Evolutionary conservation across 495 filamentous ascomycete species (phyloP).

Genomic region (Aspergillus heteromorphus): DNA sequence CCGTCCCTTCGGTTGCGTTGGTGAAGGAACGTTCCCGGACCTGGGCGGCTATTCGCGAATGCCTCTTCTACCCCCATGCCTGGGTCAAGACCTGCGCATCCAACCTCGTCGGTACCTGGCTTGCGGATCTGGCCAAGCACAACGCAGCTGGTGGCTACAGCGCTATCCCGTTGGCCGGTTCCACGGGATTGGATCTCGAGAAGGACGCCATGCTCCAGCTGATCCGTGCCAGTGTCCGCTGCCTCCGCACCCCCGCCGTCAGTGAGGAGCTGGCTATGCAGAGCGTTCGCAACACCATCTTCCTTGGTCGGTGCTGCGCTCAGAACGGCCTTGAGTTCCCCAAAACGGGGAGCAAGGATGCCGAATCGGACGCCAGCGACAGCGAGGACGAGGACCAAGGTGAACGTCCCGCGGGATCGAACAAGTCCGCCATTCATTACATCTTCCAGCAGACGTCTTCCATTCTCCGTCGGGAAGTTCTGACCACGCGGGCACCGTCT

Average conservation of each 20-base stretch:
- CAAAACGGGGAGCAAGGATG: conserved; percentile 29
- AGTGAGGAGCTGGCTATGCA: conserved; percentile 65
- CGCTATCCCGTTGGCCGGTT: conserved; percentile 60
- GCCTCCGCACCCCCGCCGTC: conserved; percentile 60
- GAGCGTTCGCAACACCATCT: conserved; percentile 68
- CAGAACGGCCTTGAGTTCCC: conserved; percentile 54
- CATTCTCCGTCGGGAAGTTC: conserved; percentile 71
- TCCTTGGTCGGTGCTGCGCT: conserved; percentile 64
- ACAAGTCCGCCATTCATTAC: conserved; percentile 56
- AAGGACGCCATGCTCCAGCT: conserved; percentile 60
- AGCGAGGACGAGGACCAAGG: conserved; percentile 36
- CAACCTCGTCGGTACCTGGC: conserved; percentile 67
- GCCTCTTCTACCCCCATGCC: conserved; percentile 65
- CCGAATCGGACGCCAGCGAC: conserved; percentile 31
- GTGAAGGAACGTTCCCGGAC: conserved; percentile 48
- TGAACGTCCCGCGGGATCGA: conserved; percentile 11
- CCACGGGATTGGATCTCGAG: conserved; percentile 61
- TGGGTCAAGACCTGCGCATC: conserved; percentile 74
- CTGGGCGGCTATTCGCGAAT: conserved; percentile 62
- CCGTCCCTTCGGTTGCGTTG: conserved; percentile 57
- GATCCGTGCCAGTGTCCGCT: conserved; percentile 56
- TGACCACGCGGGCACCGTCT: conserved; percentile 53
- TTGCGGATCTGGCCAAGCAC: conserved; percentile 69
- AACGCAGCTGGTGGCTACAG: conserved; percentile 47
- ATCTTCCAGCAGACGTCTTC: conserved; percentile 69